Conservation (phyloP, 169 alveolate genomes). For the Plasmodium cynomolgi region DNA sequence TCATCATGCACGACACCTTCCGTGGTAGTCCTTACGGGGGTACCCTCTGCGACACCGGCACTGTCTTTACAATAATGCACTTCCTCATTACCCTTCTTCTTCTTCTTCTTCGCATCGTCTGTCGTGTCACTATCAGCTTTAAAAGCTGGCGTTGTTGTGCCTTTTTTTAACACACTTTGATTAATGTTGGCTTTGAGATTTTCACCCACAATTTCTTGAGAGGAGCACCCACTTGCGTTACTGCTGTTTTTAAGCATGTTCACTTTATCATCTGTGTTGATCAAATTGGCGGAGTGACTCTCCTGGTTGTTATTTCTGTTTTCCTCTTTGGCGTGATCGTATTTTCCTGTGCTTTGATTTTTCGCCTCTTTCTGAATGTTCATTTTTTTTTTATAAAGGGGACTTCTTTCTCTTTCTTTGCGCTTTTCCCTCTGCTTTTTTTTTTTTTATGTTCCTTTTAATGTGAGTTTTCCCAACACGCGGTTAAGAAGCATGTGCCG, state of each 20-base stretch:
- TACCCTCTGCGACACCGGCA: neutral
- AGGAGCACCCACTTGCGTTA: neutral
- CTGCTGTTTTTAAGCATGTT: neutral
- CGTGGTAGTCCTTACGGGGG: neutral
- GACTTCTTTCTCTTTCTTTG: neutral
- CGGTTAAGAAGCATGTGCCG: neutral
- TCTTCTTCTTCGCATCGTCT: neutral
- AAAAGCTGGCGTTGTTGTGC: neutral
- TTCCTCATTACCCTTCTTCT: neutral
- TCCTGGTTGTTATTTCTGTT: constrained; percentile 9
- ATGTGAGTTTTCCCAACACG: neutral
- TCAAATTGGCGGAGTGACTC: neutral
- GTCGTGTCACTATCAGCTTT: neutral
- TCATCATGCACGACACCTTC: neutral
- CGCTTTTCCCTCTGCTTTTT: neutral
- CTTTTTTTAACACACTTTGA: constrained; percentile 23
- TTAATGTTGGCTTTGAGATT: neutral
- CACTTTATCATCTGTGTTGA: neutral
- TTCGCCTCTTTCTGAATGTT: constrained; percentile 4
- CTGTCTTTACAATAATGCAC: constrained; percentile 3
- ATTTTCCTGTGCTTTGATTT: constrained; percentile 2
- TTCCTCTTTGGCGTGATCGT: constrained; percentile 11
- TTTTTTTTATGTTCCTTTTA: neutral
- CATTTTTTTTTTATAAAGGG: constrained; percentile 12
- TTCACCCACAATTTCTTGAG: constrained; percentile 1